Conservation (phyloP, 2,329 filamentous ascomycete genomes). For the Penicillium sp. region DNA sequence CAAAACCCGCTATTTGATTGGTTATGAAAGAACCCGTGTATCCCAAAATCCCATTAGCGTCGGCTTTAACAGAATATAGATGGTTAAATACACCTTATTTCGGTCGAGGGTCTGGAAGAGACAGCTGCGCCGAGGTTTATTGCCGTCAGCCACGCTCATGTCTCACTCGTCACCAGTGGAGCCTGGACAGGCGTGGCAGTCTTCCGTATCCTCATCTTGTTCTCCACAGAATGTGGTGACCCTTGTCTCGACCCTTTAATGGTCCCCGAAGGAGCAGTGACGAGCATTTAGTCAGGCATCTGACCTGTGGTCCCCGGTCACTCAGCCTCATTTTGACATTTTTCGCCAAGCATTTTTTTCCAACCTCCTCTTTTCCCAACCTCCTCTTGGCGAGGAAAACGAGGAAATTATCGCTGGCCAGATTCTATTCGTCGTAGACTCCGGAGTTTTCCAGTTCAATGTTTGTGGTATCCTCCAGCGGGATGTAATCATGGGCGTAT, state of each 20-base stretch:
- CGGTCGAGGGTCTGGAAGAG: not conserved
- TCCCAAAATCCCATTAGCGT: not conserved
- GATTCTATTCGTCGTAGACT: no score
- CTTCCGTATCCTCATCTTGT: not conserved
- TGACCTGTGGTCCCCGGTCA: not conserved
- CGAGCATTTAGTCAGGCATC: not conserved
- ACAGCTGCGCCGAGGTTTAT: not conserved
- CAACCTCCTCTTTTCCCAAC: no score
- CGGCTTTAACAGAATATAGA: not conserved
- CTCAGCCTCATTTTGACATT: not conserved
- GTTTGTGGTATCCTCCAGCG: not conserved
- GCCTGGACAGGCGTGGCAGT: not conserved
- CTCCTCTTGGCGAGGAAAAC: no score
- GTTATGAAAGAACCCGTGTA: not conserved
- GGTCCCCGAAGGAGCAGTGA: not conserved
- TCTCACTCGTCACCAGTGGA: not conserved
- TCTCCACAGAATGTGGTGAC: not conserved
- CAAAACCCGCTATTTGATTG: not conserved
- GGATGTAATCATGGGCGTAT: constrained; percentile 55
- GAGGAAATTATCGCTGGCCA: no score
- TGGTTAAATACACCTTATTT: not conserved
- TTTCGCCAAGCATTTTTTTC: not conserved
- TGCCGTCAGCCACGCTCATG: not conserved
- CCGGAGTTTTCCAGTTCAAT: no score
- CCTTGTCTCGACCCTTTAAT: not conserved